A percentile compares a stretch with the other conserved stretches of the same genome.
Conservation (phyloP, 2,329 filamentous ascomycete species). For the Nothopassalora personata region DNA sequence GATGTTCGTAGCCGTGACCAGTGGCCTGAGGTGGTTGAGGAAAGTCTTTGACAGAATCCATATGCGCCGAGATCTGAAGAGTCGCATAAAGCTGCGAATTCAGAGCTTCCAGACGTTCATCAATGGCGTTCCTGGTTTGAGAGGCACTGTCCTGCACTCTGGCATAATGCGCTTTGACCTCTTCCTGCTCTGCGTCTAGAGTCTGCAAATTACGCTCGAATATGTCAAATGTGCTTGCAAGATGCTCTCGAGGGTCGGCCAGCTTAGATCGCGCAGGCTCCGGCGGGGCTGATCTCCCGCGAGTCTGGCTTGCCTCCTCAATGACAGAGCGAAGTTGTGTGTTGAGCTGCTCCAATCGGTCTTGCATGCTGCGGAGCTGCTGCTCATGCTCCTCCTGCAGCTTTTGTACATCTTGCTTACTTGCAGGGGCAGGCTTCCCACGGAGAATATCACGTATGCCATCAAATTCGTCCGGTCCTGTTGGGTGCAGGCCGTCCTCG, state of each 20-base stretch:
- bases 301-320: conserved; percentile 24
- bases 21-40: conserved; percentile 55
- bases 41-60: conserved; percentile 49
- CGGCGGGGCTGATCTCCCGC: conserved; percentile 21
- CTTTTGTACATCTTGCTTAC: conserved; percentile 18
- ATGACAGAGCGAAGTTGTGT: conserved; percentile 29
- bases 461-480: conserved; percentile 52
- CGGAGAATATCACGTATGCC: conserved; percentile 32
- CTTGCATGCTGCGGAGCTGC: conserved; percentile 29
- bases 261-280: conserved; percentile 18
- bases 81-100: conserved; percentile 31
- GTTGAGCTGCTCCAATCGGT: conserved; percentile 30
- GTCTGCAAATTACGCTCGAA: conserved; percentile 26
- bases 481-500: conserved; percentile 20
- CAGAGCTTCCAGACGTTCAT: conserved; percentile 29
- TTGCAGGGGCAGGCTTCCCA: conserved; percentile 17
- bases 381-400: conserved; percentile 26
- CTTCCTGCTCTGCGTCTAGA: conserved; percentile 26
- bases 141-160: conserved; percentile 23
- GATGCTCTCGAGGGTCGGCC: conserved; percentile 5
- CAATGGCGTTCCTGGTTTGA: conserved; percentile 24
- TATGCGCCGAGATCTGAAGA: conserved; percentile 39
- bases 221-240: conserved; percentile 23
- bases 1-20: conserved; percentile 57
- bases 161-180: conserved; percentile 22